Conservation (phyloP, 305 asterid species). For the Fraxinus latifolia region DNA sequence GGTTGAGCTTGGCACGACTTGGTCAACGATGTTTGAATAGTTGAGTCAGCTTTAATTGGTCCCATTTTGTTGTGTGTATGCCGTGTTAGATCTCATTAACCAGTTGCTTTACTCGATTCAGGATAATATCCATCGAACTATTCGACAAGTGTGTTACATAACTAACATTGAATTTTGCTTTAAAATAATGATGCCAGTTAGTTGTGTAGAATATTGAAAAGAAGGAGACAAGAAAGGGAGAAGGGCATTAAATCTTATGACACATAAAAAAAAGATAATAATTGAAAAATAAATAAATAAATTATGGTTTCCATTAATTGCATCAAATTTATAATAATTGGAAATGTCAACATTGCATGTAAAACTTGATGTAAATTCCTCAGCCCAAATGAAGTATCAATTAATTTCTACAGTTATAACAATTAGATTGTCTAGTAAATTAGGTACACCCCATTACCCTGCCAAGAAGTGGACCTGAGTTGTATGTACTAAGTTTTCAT, state of each 20-base stretch:
- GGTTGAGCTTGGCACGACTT: not conserved
- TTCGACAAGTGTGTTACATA: not conserved
- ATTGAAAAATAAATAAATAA: not conserved
- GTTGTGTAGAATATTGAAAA: not conserved
- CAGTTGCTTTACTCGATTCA: not conserved
- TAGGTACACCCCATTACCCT: not conserved
- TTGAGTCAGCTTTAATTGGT: not conserved
- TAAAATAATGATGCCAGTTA: not conserved
- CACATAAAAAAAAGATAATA: not conserved
- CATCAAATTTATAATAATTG: not conserved
- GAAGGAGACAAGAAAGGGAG: not conserved
- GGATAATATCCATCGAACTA: not conserved
- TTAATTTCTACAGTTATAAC: not conserved
- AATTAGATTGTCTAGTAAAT: not conserved
- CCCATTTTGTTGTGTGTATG: not conserved
- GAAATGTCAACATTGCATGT: not conserved
- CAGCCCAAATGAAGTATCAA: not conserved
- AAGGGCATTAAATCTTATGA: not conserved
- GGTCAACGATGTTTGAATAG: not conserved
- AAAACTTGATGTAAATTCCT: not conserved
- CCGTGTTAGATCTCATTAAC: not conserved
- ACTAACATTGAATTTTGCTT: not conserved
- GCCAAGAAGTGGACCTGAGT: not conserved
- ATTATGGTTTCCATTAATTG: not conserved
- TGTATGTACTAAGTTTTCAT: not conserved